Percentiles rank a stretch among this genome's conserved stretches.
Evolutionary conservation across 495 filamentous ascomycete species (phyloP).

Genomic region (Thozetella sp.): DNA sequence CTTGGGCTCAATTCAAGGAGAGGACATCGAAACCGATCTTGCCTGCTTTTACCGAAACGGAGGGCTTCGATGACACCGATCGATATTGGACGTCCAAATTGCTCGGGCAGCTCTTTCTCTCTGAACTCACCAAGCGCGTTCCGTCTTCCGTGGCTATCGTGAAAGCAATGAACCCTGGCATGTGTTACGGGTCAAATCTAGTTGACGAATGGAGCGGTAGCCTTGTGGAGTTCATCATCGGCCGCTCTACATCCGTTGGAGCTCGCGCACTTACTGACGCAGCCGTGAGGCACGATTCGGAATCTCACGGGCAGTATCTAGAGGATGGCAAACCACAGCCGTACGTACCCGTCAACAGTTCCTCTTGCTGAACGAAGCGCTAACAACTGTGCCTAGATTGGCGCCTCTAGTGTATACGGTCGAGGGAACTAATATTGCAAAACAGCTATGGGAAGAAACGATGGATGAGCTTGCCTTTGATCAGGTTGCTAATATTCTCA

Average conservation of each 20-base stretch:
- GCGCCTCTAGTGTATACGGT: constrained; percentile 4
- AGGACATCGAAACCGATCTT: constrained; percentile 26
- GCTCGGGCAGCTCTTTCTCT: constrained; percentile 36
- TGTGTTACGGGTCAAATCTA: constrained; percentile 15
- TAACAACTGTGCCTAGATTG: no score
- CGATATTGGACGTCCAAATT: constrained; percentile 39
- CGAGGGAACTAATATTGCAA: constrained; percentile 5
- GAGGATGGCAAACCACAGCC: constrained; percentile 15
- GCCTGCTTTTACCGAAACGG: constrained; percentile 20
- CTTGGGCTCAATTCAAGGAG: constrained; percentile 30
- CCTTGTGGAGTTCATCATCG: not conserved
- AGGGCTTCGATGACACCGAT: constrained; percentile 12
- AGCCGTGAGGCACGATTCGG: constrained; percentile 9
- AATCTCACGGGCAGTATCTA: constrained; percentile 18
- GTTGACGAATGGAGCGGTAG: not conserved
- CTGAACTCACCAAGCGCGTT: constrained; percentile 28
- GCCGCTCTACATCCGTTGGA: not conserved
- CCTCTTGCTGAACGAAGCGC: no score
- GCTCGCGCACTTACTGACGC: constrained; percentile 11
- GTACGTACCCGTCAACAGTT: constrained; percentile 12
- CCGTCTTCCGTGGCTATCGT: constrained; percentile 11
- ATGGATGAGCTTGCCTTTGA: constrained; percentile 12
- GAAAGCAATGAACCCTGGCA: constrained; percentile 13
- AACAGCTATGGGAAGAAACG: constrained; percentile 17
- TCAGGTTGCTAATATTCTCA: no score